phyloP scores from a whole-genome alignment of 768 basidiomycete genomes.

The Mycena vitilis region DNA sequence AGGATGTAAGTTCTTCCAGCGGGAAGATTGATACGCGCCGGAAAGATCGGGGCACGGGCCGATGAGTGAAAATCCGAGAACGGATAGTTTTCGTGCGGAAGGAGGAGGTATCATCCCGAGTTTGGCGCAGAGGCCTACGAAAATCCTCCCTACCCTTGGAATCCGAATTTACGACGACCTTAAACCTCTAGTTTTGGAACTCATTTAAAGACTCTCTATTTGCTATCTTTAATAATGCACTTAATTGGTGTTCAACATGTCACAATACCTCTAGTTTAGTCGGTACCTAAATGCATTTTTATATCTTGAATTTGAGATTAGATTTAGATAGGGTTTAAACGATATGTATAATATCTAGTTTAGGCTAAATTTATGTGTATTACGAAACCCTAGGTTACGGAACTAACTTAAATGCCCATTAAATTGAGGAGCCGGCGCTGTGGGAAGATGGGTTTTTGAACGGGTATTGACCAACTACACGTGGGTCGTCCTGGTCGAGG shows the following conservation, averaged over 20 bases:
- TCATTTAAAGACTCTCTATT: slow-evolving; percentile 6
- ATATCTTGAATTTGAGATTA: slow-evolving; percentile 14
- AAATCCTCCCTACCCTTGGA: slow-evolving; percentile 8
- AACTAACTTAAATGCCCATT: slow-evolving; percentile 5
- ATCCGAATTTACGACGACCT: slow-evolving; percentile 1
- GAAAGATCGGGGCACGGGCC: too few species aligned
- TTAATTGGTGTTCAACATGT: neutral
- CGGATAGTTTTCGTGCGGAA: neutral
- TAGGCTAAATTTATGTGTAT: neutral
- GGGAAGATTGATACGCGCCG: too few species aligned
- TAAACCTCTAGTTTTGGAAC: neutral
- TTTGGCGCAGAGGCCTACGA: slow-evolving; percentile 1
- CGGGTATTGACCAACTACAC: too few species aligned
- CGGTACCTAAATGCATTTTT: too few species aligned
- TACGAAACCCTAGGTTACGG: neutral
- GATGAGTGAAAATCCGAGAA: too few species aligned
- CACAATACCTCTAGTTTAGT: slow-evolving; percentile 6
- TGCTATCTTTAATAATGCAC: neutral
- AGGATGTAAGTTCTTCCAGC: too few species aligned
- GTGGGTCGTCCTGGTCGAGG: too few species aligned
- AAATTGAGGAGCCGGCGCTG: slow-evolving; percentile 10
- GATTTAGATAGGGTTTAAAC: slow-evolving; percentile 11
- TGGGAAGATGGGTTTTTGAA: too few species aligned
- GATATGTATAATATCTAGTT: slow-evolving; percentile 8
- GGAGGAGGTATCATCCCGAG: too few species aligned